Percentiles rank a stretch among this genome's conserved stretches.
Evolutionary conservation across 495 filamentous ascomycete species (phyloP).

Genomic region (Lophiostoma macrostomum): DNA sequence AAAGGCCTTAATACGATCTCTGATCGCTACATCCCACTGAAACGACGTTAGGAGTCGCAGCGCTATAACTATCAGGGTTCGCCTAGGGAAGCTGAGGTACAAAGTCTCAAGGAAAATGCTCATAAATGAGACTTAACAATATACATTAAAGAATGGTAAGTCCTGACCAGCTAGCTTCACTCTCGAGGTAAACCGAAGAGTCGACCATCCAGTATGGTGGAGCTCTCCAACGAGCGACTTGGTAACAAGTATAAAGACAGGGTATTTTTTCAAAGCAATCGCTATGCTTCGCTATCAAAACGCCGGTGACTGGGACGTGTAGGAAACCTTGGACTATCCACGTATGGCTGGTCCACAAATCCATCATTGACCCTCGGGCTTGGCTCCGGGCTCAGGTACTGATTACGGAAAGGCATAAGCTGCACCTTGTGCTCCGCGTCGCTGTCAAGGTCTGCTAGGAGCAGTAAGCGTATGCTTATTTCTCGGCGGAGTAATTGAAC

Average conservation of each 20-base stretch:
- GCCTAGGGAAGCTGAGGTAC: too few relatives aligned
- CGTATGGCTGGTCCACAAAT: not conserved
- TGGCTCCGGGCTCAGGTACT: not conserved
- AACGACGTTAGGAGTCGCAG: too few relatives aligned
- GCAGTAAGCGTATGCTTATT: slow-evolving; percentile 21
- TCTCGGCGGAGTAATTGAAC: slow-evolving; percentile 8
- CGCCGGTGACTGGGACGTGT: not conserved
- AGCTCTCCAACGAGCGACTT: too few relatives aligned
- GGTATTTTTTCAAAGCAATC: not conserved
- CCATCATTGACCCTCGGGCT: not conserved
- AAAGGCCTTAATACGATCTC: too few relatives aligned
- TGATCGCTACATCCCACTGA: too few relatives aligned
- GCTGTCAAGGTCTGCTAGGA: slow-evolving; percentile 3
- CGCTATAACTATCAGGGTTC: too few relatives aligned
- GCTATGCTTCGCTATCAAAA: slow-evolving; percentile 2
- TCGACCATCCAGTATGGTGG: too few relatives aligned
- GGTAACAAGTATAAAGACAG: not conserved
- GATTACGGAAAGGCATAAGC: slow-evolving; percentile 2
- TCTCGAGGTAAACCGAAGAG: too few relatives aligned
- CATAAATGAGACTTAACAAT: too few relatives aligned
- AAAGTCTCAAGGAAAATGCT: too few relatives aligned
- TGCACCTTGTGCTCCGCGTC: slow-evolving; percentile 13
- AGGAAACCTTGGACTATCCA: not conserved
- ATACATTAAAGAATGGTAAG: too few relatives aligned
- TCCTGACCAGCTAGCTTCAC: too few relatives aligned